Conservation (phyloP, 805 yeast genomes). For the Ascoidea rubescens region DNA sequence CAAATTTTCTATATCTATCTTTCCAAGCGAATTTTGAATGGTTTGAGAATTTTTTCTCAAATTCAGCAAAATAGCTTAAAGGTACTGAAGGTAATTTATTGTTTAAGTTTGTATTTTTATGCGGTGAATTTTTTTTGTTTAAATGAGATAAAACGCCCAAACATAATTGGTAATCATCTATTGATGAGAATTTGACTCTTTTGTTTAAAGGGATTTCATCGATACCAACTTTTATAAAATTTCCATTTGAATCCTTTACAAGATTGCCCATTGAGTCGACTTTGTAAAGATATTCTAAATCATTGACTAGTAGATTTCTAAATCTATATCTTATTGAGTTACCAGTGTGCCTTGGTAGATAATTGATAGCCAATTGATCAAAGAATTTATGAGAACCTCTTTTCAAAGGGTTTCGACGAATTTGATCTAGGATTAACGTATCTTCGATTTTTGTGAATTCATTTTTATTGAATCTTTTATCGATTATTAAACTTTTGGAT, state of each 20-base stretch:
- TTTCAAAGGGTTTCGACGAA: slow-evolving; percentile 16
- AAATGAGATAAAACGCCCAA: neutral
- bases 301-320: slow-evolving; percentile 28
- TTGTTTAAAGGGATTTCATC: slow-evolving; percentile 30
- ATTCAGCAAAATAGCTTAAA: slow-evolving; percentile 24
- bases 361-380: slow-evolving; percentile 40
- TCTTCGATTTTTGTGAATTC: neutral
- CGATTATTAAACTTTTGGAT: neutral
- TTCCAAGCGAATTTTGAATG: slow-evolving; percentile 68
- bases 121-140: neutral
- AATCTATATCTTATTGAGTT: slow-evolving; percentile 58
- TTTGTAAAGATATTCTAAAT: slow-evolving; percentile 33
- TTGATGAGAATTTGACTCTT: slow-evolving; percentile 52
- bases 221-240: slow-evolving; percentile 22
- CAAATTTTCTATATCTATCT: slow-evolving; percentile 64
- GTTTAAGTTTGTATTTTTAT: too few relatives aligned
- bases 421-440: neutral
- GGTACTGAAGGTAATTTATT: slow-evolving; percentile 20
- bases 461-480: too few relatives aligned
- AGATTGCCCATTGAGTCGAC: slow-evolving; percentile 30
- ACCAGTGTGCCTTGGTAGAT: slow-evolving; percentile 54
- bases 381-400: slow-evolving; percentile 62
- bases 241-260: slow-evolving; percentile 26
- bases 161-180: slow-evolving; percentile 54
- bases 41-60: slow-evolving; percentile 25